Evolutionary conservation across 2,329 filamentous ascomycete genomes (phyloP).

Genomic region (Aureobasidium leucospermi): DNA sequence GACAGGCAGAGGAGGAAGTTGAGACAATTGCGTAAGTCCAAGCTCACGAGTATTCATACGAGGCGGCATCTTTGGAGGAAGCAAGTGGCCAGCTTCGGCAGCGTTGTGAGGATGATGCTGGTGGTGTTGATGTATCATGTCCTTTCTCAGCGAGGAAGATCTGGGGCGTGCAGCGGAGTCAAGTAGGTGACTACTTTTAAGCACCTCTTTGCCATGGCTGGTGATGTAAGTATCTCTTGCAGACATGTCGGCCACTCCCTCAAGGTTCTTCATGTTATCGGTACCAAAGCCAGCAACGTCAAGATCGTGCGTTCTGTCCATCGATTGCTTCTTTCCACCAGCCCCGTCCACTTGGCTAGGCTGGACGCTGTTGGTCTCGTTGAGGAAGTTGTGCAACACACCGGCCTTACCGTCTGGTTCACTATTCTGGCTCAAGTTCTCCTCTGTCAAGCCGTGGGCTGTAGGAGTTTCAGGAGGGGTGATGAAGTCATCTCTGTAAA

Average conservation of each 20-base stretch:
- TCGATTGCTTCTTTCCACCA: conserved; percentile 51
- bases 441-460: conserved; percentile 18
- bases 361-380: conserved; percentile 3
- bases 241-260: conserved; percentile 24
- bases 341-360: conserved; percentile 43
- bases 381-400: conserved; percentile 10
- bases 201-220: conserved; percentile 57
- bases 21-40: conserved; percentile 60
- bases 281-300: conserved; percentile 73
- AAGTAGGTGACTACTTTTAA: conserved; percentile 30
- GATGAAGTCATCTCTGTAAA: conserved; percentile 26
- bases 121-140: not conserved
- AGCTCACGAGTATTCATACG: conserved; percentile 59
- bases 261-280: conserved; percentile 59
- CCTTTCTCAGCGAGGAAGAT: not conserved
- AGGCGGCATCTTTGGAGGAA: conserved; percentile 54
- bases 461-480: conserved; percentile 30
- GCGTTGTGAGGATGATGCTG: conserved; percentile 8
- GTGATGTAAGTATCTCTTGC: conserved; percentile 48
- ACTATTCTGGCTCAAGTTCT: conserved; percentile 18
- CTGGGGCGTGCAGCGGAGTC: not conserved
- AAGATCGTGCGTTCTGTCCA: conserved; percentile 47
- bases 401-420: conserved; percentile 6
- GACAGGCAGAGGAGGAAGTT: conserved; percentile 62
- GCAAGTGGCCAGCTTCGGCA: conserved; percentile 13